Percentiles rank a stretch among this genome's conserved stretches.
phyloP scores from a whole-genome alignment of 163 green algal species.

The Scenedesmus sp. region DNA sequence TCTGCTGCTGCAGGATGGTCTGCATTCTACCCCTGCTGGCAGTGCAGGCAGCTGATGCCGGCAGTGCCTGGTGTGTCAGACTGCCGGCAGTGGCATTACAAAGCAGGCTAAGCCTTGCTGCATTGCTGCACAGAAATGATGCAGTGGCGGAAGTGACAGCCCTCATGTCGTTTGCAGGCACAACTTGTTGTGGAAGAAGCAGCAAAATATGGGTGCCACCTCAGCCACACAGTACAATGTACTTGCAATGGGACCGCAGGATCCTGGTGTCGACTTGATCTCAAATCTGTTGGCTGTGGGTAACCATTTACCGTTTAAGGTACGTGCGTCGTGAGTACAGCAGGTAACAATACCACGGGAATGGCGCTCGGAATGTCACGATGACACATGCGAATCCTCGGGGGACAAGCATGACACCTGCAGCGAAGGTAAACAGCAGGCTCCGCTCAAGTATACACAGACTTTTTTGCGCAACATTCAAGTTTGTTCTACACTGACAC shows the following conservation, averaged over 20 bases:
- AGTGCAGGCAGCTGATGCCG: neutral
- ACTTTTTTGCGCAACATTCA: too few species aligned
- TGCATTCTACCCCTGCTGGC: neutral
- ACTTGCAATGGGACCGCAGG: neutral
- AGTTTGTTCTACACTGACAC: too few species aligned
- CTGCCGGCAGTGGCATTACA: neutral
- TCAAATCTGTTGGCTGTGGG: too few species aligned
- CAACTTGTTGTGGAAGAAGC: neutral
- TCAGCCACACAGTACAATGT: conserved; percentile 2
- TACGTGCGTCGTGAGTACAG: neutral
- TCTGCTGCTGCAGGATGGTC: neutral
- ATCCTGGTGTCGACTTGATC: neutral
- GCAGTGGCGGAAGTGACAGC: neutral
- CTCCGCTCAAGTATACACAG: too few species aligned
- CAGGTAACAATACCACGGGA: too few species aligned
- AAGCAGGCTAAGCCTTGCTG: neutral
- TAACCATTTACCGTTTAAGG: too few species aligned
- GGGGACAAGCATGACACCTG: neutral
- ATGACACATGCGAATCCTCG: neutral
- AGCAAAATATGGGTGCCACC: neutral
- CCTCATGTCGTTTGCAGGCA: neutral
- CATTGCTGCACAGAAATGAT: neutral
- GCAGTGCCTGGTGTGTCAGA: neutral
- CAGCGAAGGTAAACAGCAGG: neutral
- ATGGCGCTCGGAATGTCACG: neutral